These are phyloP conservation scores for Picochlorum sp. DNA, from an alignment of 139 green algal species.

Conservation along the genomic window DNA sequence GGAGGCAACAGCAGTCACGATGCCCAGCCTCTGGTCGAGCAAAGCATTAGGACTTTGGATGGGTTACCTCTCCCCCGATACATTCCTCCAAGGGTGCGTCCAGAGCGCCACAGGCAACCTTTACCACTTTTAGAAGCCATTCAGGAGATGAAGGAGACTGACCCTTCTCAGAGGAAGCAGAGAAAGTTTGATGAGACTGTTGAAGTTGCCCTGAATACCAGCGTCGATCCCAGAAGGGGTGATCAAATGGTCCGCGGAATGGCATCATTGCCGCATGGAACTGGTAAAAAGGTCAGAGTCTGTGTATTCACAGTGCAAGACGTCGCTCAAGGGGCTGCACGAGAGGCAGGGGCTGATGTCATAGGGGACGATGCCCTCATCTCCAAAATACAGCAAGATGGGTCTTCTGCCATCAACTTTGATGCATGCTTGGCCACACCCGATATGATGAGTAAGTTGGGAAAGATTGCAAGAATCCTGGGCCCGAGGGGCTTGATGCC, in stretches of 20 bases:
- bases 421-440: conserved; percentile 67
- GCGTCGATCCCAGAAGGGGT: conserved; percentile 52
- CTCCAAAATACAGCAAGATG: conserved; percentile 44
- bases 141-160: conserved; percentile 7
- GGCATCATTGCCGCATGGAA: conserved; percentile 65
- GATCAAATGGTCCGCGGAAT: conserved; percentile 73
- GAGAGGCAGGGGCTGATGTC: conserved; percentile 65
- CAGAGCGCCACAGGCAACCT: neutral
- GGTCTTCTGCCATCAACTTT: conserved; percentile 41
- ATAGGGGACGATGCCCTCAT: conserved; percentile 74
- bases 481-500: conserved; percentile 93
- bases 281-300: conserved; percentile 55
- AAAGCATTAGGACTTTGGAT: neutral
- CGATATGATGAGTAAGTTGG: conserved; percentile 75
- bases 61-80: conserved; percentile 1
- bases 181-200: conserved; percentile 57
- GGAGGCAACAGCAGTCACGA: too few relatives aligned
- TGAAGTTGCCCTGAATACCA: conserved; percentile 47
- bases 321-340: conserved; percentile 50
- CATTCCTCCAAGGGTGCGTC: neutral
- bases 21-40: too few relatives aligned
- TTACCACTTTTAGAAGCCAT: neutral
- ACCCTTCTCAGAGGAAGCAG: neutral
- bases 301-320: conserved; percentile 76
- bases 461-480: conserved; percentile 65